Evolutionary conservation across 2,329 filamentous ascomycete genomes (phyloP).

Genomic region (Scopulariopsis brevicaulis): DNA sequence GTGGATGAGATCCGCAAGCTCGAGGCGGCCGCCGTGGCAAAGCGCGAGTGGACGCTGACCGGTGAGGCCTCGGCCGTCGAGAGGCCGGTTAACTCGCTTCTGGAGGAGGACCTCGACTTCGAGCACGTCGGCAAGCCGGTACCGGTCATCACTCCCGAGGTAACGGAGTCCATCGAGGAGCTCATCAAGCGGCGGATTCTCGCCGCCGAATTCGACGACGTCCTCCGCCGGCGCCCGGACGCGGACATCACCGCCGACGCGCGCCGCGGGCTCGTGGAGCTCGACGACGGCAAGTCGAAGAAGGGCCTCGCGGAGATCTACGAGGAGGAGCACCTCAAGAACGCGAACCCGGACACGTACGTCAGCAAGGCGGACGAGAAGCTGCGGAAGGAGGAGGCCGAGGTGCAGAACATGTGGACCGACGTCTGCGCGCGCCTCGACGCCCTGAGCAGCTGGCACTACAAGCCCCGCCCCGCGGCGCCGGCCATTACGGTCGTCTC

Average conservation of each 20-base stretch:
- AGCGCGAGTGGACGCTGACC: conserved; percentile 80
- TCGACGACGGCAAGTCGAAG: conserved; percentile 80
- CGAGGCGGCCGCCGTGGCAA: conserved; percentile 79
- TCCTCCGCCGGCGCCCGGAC: conserved; percentile 71
- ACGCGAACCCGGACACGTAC: conserved; percentile 65
- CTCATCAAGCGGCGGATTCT: conserved; percentile 91
- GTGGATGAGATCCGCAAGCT: conserved; percentile 84
- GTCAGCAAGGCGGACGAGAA: conserved; percentile 77
- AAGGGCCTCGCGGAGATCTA: conserved; percentile 87
- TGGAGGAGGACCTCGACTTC: conserved; percentile 93
- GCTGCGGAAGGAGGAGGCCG: conserved; percentile 67
- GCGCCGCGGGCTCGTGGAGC: conserved; percentile 63
- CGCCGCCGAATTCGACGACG: conserved; percentile 83
- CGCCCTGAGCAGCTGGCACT: conserved; percentile 85
- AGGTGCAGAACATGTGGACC: conserved; percentile 75
- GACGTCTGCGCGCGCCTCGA: conserved; percentile 73
- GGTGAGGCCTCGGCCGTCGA: conserved; percentile 79
- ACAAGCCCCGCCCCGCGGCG: conserved; percentile 77
- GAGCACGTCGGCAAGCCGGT: conserved; percentile 92
- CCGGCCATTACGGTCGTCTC: conserved; percentile 77
- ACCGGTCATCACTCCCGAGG: conserved; percentile 82
- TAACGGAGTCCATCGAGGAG: conserved; percentile 83
- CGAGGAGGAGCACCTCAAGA: conserved; percentile 80
- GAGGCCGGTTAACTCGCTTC: conserved; percentile 78
- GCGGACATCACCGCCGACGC: conserved; percentile 48